These are phyloP conservation scores for Pogostemon cablin DNA, from an alignment of 257 asterid species.

Conservation along the genomic window DNA sequence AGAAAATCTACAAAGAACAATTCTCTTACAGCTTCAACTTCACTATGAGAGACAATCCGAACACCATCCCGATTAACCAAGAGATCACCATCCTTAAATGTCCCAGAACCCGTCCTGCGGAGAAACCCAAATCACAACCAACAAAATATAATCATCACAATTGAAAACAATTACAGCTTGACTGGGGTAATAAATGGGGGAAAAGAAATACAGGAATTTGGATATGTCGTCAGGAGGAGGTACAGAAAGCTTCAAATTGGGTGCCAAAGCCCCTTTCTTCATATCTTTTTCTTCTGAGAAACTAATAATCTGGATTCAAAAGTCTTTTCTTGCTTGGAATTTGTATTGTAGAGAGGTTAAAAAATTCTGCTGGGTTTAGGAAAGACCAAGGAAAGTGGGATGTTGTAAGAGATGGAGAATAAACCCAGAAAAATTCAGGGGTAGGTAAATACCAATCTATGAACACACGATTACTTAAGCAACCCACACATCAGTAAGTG, in stretches of 20 bases:
- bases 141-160: neutral
- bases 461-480: neutral
- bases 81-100: slow-evolving; percentile 96
- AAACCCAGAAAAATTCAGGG: slow-evolving; percentile 29
- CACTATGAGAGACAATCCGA: slow-evolving; percentile 71
- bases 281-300: slow-evolving; percentile 28
- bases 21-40: slow-evolving; percentile 68
- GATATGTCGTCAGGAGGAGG: slow-evolving; percentile 95
- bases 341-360: neutral
- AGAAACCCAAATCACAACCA: slow-evolving; percentile 29
- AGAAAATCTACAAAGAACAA: neutral
- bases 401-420: slow-evolving; percentile 21
- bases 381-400: slow-evolving; percentile 26
- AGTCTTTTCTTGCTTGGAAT: slow-evolving; percentile 1
- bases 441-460: slow-evolving; percentile 34
- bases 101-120: slow-evolving; percentile 88
- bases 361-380: slow-evolving; percentile 21
- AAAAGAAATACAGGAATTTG: slow-evolving; percentile 68
- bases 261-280: slow-evolving; percentile 82
- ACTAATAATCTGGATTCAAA: slow-evolving; percentile 6
- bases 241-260: slow-evolving; percentile 84
- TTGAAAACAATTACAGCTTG: neutral
- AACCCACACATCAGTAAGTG: too few relatives aligned
- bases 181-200: neutral
- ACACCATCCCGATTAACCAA: slow-evolving; percentile 93